phyloP scores from a whole-genome alignment of 192 early-diverging fungal genomes.

The Gigaspora rosea region DNA sequence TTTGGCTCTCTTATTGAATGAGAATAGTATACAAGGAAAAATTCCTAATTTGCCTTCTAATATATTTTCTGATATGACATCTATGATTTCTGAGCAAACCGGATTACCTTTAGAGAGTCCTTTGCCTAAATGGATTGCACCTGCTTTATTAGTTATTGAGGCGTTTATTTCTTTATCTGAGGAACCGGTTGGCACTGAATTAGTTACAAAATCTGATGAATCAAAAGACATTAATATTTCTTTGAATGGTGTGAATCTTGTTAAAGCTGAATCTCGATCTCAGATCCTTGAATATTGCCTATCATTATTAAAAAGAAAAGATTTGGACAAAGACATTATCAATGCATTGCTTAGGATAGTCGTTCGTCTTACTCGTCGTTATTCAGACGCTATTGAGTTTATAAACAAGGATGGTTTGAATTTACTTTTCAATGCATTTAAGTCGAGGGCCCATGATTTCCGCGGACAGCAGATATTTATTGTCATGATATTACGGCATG shows the following conservation, averaged over 20 bases:
- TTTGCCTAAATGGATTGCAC: constrained; percentile 55
- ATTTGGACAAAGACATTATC: constrained; percentile 49
- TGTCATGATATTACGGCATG: constrained; percentile 86
- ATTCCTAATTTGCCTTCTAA: constrained; percentile 35
- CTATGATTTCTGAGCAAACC: constrained; percentile 33
- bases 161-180: constrained; percentile 62
- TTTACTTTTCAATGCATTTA: constrained; percentile 62
- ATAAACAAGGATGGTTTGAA: constrained; percentile 67
- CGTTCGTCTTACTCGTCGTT: constrained; percentile 78
- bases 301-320: constrained; percentile 39
- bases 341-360: constrained; percentile 78
- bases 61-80: constrained; percentile 33
- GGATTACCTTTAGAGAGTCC: constrained; percentile 22
- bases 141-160: constrained; percentile 67
- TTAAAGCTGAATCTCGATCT: constrained; percentile 35
- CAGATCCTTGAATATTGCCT: constrained; percentile 44
- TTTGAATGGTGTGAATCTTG: constrained; percentile 33
- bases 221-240: constrained; percentile 49
- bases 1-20: constrained; percentile 62
- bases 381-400: constrained; percentile 65
- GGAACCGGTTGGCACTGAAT: constrained; percentile 51
- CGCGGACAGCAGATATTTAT: constrained; percentile 78
- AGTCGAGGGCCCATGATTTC: constrained; percentile 64
- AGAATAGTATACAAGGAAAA: constrained; percentile 53
- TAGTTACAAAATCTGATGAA: constrained; percentile 37